phyloP scores from a whole-genome alignment of 1,139 yeast genomes.

The Candida sp. region DNA sequence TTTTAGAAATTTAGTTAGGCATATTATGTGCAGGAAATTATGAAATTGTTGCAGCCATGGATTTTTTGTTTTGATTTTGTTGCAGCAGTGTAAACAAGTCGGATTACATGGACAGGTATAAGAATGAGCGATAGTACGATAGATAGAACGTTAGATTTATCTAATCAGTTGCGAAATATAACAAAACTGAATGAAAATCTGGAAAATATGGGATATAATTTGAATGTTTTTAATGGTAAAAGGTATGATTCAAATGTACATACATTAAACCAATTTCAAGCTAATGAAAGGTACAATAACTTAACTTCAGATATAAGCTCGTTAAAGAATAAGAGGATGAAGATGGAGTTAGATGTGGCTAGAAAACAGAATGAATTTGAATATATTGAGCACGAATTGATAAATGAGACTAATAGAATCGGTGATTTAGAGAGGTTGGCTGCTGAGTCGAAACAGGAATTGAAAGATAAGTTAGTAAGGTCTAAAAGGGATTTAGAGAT shows the following conservation, averaged over 20 bases:
- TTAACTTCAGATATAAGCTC: constrained; percentile 23
- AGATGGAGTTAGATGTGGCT: constrained; percentile 31
- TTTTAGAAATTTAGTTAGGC: not conserved
- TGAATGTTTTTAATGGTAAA: not conserved
- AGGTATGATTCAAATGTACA: not conserved
- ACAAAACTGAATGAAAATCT: not conserved
- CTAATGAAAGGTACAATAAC: constrained; percentile 4
- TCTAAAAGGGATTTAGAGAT: constrained; percentile 30
- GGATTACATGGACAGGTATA: not conserved
- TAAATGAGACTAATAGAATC: constrained; percentile 20
- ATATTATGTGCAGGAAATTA: constrained; percentile 1
- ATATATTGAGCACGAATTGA: constrained; percentile 15
- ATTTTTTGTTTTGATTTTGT: not conserved
- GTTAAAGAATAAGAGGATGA: constrained; percentile 34
- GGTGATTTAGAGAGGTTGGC: constrained; percentile 28
- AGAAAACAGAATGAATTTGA: constrained; percentile 34
- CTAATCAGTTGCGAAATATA: not conserved
- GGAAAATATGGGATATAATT: not conserved
- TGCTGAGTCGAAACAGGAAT: constrained; percentile 20
- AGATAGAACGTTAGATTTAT: not conserved
- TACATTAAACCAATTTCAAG: not conserved
- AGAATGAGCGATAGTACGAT: not conserved
- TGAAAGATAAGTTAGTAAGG: constrained; percentile 32
- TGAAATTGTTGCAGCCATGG: not conserved
- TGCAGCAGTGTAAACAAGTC: not conserved